phyloP scores from a whole-genome alignment of 306 rosid species.

The Luffa acutangula region DNA sequence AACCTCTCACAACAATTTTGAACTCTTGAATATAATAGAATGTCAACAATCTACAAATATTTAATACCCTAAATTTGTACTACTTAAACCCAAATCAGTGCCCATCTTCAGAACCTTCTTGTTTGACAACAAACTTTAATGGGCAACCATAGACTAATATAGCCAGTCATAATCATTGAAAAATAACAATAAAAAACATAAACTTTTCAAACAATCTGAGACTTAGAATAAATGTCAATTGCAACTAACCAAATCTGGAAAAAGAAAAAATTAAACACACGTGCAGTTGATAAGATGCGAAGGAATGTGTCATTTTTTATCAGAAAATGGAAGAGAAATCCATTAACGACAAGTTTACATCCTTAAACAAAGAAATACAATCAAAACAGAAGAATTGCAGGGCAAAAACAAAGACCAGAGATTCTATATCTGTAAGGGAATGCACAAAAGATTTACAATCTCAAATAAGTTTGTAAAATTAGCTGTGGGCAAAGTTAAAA shows the following conservation, averaged over 20 bases:
- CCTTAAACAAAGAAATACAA: neutral
- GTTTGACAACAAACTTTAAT: no score
- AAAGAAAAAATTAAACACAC: neutral
- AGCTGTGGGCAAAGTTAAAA: neutral
- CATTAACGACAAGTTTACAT: neutral
- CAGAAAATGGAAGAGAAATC: slow-evolving; percentile 3
- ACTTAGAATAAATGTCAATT: neutral
- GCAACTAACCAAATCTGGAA: neutral
- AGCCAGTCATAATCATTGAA: neutral
- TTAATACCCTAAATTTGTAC: no score
- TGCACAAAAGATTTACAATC: slow-evolving; percentile 12
- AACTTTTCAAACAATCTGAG: neutral
- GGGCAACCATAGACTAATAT: neutral
- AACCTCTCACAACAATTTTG: no score
- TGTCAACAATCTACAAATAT: no score
- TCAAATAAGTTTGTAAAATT: slow-evolving; percentile 1
- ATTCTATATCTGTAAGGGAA: slow-evolving; percentile 1
- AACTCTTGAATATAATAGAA: no score
- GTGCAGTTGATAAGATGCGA: neutral
- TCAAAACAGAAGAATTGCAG: neutral
- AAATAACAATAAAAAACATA: neutral
- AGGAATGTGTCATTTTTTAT: neutral
- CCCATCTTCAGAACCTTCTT: no score
- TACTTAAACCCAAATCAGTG: no score
- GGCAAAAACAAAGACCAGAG: neutral